A percentile compares a stretch with the other conserved stretches of the same genome.
phyloP scores from a whole-genome alignment of 306 rosid species.

The Inga leiocalycina region DNA sequence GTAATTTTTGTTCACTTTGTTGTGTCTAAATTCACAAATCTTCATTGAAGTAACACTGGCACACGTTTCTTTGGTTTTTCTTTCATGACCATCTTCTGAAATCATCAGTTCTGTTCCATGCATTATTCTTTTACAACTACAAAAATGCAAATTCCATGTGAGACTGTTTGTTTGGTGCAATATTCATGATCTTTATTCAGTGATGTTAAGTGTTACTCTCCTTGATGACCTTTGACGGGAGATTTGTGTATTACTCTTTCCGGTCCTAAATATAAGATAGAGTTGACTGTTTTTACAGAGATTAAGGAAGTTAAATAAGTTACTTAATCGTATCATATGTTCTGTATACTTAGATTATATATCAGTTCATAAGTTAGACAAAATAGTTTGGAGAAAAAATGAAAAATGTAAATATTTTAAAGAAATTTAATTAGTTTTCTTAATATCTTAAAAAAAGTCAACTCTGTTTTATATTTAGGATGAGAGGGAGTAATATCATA shows the following conservation, averaged over 20 bases:
- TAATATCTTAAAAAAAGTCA: too few species aligned
- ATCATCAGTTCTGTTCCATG: background rate
- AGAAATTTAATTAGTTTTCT: too few species aligned
- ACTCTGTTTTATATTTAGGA: too few species aligned
- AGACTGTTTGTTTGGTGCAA: background rate
- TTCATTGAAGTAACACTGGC: background rate
- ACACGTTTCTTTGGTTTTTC: background rate
- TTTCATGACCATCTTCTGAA: background rate
- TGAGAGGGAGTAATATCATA: background rate
- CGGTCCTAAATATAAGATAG: too few species aligned
- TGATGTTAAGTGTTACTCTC: background rate
- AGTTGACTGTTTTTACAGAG: too few species aligned
- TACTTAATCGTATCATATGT: too few species aligned
- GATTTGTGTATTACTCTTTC: background rate
- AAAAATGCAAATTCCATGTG: background rate
- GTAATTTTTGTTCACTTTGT: slow-evolving; percentile 40
- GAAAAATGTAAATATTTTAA: too few species aligned
- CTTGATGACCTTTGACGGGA: background rate
- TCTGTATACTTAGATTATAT: too few species aligned
- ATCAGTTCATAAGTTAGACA: too few species aligned
- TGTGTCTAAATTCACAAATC: background rate
- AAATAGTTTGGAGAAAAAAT: too few species aligned
- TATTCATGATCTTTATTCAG: background rate
- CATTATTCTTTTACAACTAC: background rate
- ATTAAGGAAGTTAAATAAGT: too few species aligned